Evolutionary conservation across 805 yeast species (phyloP).

Genomic region (Suhomyces tanzawaensis): DNA sequence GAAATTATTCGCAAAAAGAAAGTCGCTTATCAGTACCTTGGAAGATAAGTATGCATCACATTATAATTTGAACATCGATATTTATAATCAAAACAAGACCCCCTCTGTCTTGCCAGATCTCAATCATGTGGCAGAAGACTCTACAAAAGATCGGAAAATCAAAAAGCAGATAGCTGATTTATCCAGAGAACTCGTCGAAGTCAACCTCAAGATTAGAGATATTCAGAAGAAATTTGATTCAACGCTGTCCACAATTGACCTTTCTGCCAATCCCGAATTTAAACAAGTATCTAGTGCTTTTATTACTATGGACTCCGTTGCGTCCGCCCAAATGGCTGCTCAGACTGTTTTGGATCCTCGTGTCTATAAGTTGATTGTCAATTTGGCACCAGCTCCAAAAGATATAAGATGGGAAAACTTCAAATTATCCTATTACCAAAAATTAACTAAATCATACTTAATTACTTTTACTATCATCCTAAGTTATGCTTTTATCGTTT

Average conservation of each 20-base stretch:
- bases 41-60: constrained; percentile 43
- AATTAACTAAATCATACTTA: constrained; percentile 37
- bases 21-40: constrained; percentile 26
- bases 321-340: constrained; percentile 50
- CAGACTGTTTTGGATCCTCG: constrained; percentile 46
- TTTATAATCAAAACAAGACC: constrained; percentile 30
- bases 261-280: constrained; percentile 27
- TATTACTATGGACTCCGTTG: constrained; percentile 47
- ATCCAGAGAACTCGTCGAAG: constrained; percentile 29
- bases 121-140: constrained; percentile 8
- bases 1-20: constrained; percentile 34
- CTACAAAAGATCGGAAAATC: constrained; percentile 17
- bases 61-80: constrained; percentile 43
- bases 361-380: constrained; percentile 41
- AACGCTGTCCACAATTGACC: constrained; percentile 23
- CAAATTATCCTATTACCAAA: constrained; percentile 37
- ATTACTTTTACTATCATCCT: constrained; percentile 45
- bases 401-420: constrained; percentile 48
- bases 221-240: constrained; percentile 34
- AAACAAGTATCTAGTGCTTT: constrained; percentile 46
- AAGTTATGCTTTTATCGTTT: constrained; percentile 50
- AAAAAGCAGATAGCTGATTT: constrained; percentile 30
- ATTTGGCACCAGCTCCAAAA: constrained; percentile 47
- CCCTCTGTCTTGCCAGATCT: constrained; percentile 30
- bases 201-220: constrained; percentile 39